Conservation (phyloP, 2,329 filamentous ascomycete genomes). For the Cladosporium sp. region DNA sequence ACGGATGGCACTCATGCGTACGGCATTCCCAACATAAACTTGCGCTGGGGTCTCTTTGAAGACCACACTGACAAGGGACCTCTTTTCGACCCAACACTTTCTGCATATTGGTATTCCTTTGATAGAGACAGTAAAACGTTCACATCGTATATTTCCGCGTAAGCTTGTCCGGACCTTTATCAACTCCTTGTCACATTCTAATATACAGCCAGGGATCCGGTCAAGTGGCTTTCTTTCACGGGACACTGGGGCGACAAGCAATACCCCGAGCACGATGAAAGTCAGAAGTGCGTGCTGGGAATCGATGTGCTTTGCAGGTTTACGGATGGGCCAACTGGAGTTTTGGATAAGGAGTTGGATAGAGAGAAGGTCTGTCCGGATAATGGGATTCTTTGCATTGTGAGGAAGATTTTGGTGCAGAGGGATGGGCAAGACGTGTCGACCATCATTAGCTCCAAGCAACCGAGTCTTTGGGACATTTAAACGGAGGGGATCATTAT, state of each 20-base stretch:
- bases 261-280: slow-evolving; percentile 47
- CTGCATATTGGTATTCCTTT: slow-evolving; percentile 54
- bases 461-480: too few relatives aligned
- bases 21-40: slow-evolving; percentile 56
- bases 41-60: slow-evolving; percentile 49
- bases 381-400: slow-evolving; percentile 40
- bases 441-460: too few relatives aligned
- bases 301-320: slow-evolving; percentile 42
- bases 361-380: slow-evolving; percentile 54
- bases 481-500: too few relatives aligned
- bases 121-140: slow-evolving; percentile 39
- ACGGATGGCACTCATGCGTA: slow-evolving; percentile 57
- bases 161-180: background rate
- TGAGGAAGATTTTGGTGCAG: slow-evolving; percentile 16
- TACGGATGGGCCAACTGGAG: slow-evolving; percentile 56
- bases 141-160: slow-evolving; percentile 39
- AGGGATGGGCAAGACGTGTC: background rate
- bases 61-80: slow-evolving; percentile 52
- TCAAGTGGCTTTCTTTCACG: slow-evolving; percentile 52
- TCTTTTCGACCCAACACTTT: slow-evolving; percentile 57
- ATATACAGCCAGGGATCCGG: slow-evolving; percentile 37
- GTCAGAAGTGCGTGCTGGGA: slow-evolving; percentile 44
- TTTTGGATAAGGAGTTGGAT: slow-evolving; percentile 54
- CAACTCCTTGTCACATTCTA: slow-evolving; percentile 6
- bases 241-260: slow-evolving; percentile 61